Evolutionary conservation across 129 eudicot species (phyloP).

Genomic region (Pulicaria dysenterica): DNA sequence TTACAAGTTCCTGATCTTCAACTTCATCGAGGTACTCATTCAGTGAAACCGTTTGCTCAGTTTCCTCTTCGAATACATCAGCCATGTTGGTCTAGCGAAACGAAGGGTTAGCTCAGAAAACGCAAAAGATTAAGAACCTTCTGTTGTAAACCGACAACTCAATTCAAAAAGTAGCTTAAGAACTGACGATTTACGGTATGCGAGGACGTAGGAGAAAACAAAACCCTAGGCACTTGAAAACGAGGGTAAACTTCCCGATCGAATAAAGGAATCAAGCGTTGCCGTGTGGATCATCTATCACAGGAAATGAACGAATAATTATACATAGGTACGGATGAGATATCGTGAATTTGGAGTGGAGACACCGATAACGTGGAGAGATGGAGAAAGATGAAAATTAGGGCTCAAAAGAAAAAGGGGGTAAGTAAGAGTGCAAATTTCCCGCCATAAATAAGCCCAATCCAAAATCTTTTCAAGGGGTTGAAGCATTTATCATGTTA

Average conservation of each 20-base stretch:
- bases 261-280: conserved; percentile 19
- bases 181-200: conserved; percentile 16
- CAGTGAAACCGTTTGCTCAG: conserved; percentile 65
- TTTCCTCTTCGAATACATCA: conserved; percentile 77
- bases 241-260: not conserved
- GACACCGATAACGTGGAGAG: conserved; percentile 13
- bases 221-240: conserved; percentile 36
- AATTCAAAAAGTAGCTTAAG: conserved; percentile 2
- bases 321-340: conserved; percentile 6
- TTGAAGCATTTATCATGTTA: too few relatives aligned
- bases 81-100: conserved; percentile 44
- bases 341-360: conserved; percentile 22
- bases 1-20: conserved; percentile 85
- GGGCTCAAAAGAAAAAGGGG: conserved; percentile 21
- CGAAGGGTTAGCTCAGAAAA: conserved; percentile 10
- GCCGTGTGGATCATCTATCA: conserved; percentile 12
- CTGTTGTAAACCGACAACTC: not conserved
- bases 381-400: conserved; percentile 20
- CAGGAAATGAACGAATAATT: conserved; percentile 10
- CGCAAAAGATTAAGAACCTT: conserved; percentile 14
- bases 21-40: conserved; percentile 69
- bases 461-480: not conserved
- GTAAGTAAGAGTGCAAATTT: conserved; percentile 41
- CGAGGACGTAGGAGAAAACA: conserved; percentile 4
- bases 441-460: conserved; percentile 61